phyloP scores from a whole-genome alignment of 2,329 filamentous ascomycete species.

The Ploettnerulaceae sp. region DNA sequence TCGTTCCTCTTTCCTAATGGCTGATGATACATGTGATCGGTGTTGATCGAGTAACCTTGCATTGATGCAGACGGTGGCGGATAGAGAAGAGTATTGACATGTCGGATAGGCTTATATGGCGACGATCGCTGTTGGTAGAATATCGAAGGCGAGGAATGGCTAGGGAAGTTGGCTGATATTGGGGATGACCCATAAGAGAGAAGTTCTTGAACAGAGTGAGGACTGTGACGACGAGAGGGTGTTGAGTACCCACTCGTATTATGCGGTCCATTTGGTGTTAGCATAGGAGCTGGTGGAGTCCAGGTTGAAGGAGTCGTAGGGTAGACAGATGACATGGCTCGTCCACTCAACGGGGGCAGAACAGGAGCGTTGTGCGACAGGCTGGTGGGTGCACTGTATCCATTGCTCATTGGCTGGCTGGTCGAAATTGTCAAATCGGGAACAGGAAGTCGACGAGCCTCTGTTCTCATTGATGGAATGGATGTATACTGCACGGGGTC shows the following conservation, averaged over 20 bases:
- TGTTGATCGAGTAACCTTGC: slow-evolving; percentile 64
- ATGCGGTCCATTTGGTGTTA: slow-evolving; percentile 20
- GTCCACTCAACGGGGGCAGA: slow-evolving; percentile 37
- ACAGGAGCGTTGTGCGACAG: slow-evolving; percentile 28
- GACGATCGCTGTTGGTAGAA: slow-evolving; percentile 86
- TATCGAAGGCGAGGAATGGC: slow-evolving; percentile 67
- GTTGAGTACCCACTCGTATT: slow-evolving; percentile 33
- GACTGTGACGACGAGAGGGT: slow-evolving; percentile 33
- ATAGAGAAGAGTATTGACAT: slow-evolving; percentile 86
- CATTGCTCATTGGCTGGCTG: slow-evolving; percentile 26
- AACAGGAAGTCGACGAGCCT: slow-evolving; percentile 56
- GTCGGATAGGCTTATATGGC: slow-evolving; percentile 85
- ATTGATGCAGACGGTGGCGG: slow-evolving; percentile 78
- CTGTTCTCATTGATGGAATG: slow-evolving; percentile 23
- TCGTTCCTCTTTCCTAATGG: slow-evolving; percentile 66
- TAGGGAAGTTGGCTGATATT: slow-evolving; percentile 34
- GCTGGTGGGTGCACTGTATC: slow-evolving; percentile 20
- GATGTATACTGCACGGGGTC: slow-evolving; percentile 12
- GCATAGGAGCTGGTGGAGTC: slow-evolving; percentile 39
- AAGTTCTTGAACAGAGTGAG: slow-evolving; percentile 32
- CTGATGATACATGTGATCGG: slow-evolving; percentile 74
- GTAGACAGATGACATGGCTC: slow-evolving; percentile 74
- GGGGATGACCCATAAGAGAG: slow-evolving; percentile 36
- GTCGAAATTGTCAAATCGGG: slow-evolving; percentile 58
- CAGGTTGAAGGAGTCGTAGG: slow-evolving; percentile 46